A percentile compares a stretch with the other conserved stretches of the same genome.
Conservation (phyloP, 2,329 filamentous ascomycete species). For the Aphanocladium album region DNA sequence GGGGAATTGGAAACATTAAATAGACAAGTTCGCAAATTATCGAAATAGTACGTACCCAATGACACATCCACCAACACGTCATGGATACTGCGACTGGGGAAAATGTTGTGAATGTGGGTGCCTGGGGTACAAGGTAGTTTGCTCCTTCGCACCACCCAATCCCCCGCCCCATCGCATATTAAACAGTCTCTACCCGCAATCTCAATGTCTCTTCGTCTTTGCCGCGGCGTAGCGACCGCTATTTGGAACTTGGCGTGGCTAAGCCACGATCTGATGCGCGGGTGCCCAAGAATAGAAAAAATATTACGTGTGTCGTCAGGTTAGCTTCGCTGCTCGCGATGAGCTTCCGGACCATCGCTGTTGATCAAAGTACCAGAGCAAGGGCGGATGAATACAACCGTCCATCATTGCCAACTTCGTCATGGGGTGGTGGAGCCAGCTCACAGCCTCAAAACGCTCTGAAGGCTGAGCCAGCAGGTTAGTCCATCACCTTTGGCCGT, state of each 20-base stretch:
- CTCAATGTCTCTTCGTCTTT: background rate
- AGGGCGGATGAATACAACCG: background rate
- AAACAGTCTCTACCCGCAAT: background rate
- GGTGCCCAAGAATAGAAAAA: slow-evolving; percentile 5
- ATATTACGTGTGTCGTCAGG: slow-evolving; percentile 9
- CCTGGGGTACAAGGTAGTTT: background rate
- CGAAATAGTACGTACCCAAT: background rate
- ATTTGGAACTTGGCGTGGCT: background rate
- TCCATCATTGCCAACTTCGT: background rate
- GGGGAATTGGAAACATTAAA: background rate
- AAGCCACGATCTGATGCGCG: background rate
- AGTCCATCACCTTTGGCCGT: background rate
- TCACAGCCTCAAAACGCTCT: background rate
- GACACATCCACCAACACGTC: background rate
- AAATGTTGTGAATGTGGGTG: background rate
- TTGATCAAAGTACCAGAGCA: background rate
- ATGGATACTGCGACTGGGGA: background rate
- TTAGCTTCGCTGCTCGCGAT: background rate
- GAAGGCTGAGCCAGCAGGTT: background rate
- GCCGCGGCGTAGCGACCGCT: background rate
- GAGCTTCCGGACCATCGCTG: background rate
- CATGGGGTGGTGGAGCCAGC: background rate
- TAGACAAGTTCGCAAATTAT: background rate
- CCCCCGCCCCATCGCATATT: background rate
- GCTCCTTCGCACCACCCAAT: background rate